A percentile compares a stretch with the other conserved stretches of the same genome.
Evolutionary conservation across 306 rosid genomes (phyloP).

Genomic region (Cajanus cajan): DNA sequence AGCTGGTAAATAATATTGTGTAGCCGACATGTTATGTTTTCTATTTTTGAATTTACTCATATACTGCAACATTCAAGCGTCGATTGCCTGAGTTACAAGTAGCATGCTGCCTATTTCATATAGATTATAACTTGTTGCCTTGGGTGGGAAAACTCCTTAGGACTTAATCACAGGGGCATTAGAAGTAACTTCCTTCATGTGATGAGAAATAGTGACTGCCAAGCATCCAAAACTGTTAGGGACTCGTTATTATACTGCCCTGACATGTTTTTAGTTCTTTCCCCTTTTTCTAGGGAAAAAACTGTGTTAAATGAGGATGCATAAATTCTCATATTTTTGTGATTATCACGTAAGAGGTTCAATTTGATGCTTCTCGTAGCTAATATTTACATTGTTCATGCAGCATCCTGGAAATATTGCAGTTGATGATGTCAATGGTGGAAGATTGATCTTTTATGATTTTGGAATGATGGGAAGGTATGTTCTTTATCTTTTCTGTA

Average conservation of each 20-base stretch:
- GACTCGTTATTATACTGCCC: background rate
- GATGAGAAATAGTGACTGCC: background rate
- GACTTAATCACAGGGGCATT: background rate
- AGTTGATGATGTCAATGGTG: slow-evolving; percentile 98
- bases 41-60: slow-evolving; percentile 17
- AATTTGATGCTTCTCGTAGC: background rate
- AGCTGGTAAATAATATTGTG: background rate
- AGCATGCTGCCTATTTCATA: background rate
- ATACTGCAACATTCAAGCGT: slow-evolving; percentile 11
- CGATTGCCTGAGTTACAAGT: slow-evolving; percentile 6
- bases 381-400: slow-evolving; percentile 27
- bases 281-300: slow-evolving; percentile 8
- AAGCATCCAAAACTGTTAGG: slow-evolving; percentile 4
- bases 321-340: slow-evolving; percentile 9
- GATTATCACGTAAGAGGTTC: slow-evolving; percentile 22
- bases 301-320: slow-evolving; percentile 1
- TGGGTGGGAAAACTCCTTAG: slow-evolving; percentile 11
- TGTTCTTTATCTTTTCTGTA: slow-evolving; percentile 29
- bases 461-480: slow-evolving; percentile 99
- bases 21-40: slow-evolving; percentile 7
- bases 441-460: slow-evolving; percentile 98
- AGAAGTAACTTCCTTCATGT: background rate
- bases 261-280: background rate
- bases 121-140: slow-evolving; percentile 3
- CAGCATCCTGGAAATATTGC: slow-evolving; percentile 99